A percentile compares a stretch with the other conserved stretches of the same genome.
These are phyloP conservation scores for Penicillium brevicompactum DNA, from an alignment of 2,329 filamentous ascomycete species.

Conservation along the genomic window DNA sequence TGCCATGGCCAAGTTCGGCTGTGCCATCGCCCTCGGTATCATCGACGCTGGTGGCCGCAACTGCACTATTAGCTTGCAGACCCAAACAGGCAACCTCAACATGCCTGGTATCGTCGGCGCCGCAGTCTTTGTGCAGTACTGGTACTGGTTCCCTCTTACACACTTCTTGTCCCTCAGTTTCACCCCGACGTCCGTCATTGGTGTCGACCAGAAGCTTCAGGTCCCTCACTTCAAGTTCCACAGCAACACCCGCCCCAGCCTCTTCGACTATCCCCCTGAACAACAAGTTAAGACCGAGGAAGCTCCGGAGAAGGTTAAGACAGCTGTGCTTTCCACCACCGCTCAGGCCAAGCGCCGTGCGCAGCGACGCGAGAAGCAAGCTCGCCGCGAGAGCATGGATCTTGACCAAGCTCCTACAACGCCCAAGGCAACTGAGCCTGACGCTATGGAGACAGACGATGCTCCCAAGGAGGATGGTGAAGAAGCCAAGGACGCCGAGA, in stretches of 20 bases:
- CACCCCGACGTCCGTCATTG: constrained; percentile 94
- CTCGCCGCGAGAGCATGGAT: constrained; percentile 92
- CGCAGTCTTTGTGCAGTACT: constrained; percentile 98
- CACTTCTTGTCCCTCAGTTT: constrained; percentile 97
- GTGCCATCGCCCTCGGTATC: constrained; percentile 89
- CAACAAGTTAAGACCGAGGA: constrained; percentile 94
- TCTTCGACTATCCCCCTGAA: constrained; percentile 97
- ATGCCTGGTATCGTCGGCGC: constrained; percentile 98
- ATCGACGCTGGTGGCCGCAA: constrained; percentile 98
- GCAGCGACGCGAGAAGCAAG: constrained; percentile 89
- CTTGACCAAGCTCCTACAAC: constrained; percentile 78
- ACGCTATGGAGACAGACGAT: constrained; percentile 80
- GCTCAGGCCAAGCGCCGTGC: constrained; percentile 95
- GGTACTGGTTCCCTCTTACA: constrained; percentile 99
- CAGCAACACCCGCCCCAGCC: constrained; percentile 88
- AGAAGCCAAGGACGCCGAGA: constrained; percentile 60
- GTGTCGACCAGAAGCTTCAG: constrained; percentile 88
- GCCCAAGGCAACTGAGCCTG: constrained; percentile 64
- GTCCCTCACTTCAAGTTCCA: constrained; percentile 94
- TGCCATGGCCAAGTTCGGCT: constrained; percentile 99
- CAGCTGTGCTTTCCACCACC: constrained; percentile 92
- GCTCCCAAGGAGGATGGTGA: constrained; percentile 64
- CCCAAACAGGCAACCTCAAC: constrained; percentile 96
- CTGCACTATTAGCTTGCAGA: constrained; percentile 96
- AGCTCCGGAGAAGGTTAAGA: constrained; percentile 89